phyloP scores from a whole-genome alignment of 805 yeast genomes.

The Zygoascus flipseniorum region DNA sequence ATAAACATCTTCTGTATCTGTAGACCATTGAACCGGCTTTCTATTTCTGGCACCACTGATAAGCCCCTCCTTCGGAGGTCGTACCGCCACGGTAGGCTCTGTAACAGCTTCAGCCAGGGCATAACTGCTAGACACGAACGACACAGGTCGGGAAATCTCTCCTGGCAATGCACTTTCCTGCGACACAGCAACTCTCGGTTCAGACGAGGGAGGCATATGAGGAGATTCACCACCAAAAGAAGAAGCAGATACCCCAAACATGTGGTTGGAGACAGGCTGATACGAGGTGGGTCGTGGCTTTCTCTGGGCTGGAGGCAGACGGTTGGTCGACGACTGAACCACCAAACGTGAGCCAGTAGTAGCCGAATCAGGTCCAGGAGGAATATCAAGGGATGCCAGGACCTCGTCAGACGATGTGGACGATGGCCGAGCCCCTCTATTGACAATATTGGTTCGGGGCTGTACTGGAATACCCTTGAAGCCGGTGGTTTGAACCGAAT shows the following conservation, averaged over 20 bases:
- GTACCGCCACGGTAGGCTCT: neutral
- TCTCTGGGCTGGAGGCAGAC: conserved; percentile 16
- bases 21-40: neutral
- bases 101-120: conserved; percentile 4
- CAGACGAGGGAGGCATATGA: conserved; percentile 4
- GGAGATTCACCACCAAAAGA: conserved; percentile 7
- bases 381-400: conserved; percentile 16
- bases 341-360: neutral
- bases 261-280: conserved; percentile 22
- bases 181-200: conserved; percentile 27
- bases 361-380: conserved; percentile 5
- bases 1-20: neutral
- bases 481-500: conserved; percentile 17
- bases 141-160: conserved; percentile 26
- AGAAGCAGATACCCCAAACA: neutral
- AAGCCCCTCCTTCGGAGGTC: neutral
- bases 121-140: conserved; percentile 12
- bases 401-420: conserved; percentile 12
- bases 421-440: neutral
- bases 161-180: conserved; percentile 28
- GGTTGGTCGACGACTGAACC: conserved; percentile 1
- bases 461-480: neutral
- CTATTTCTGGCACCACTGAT: neutral
- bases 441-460: neutral
- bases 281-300: conserved; percentile 32